Percentiles rank a stretch among this genome's conserved stretches.
These are phyloP conservation scores for Pleurotus ostreatus DNA, from an alignment of 768 basidiomycete species.

Conservation along the genomic window DNA sequence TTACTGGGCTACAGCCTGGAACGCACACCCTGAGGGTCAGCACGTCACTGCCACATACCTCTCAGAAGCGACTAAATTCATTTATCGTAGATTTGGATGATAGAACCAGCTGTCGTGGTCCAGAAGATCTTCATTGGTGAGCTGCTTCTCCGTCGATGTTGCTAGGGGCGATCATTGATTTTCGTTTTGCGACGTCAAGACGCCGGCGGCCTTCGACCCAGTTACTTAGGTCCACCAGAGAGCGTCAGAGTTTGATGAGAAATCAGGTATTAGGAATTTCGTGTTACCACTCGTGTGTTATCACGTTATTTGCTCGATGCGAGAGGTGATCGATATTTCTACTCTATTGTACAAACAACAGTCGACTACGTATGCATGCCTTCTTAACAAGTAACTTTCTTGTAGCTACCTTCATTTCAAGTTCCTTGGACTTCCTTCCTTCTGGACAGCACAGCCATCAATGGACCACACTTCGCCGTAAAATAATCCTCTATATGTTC, in stretches of 20 bases:
- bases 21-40: slow-evolving; percentile 55
- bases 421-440: too few species aligned
- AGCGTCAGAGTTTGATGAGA: slow-evolving; percentile 29
- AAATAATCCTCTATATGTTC: slow-evolving; percentile 26
- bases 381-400: too few species aligned
- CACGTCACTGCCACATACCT: slow-evolving; percentile 1
- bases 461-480: slow-evolving; percentile 1
- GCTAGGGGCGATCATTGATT: not conserved
- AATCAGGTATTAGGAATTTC: not conserved
- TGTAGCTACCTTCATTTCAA: too few species aligned
- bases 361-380: too few species aligned
- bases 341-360: too few species aligned
- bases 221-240: slow-evolving; percentile 65
- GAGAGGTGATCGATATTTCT: too few species aligned
- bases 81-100: slow-evolving; percentile 40
- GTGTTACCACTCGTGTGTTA: not conserved
- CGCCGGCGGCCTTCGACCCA: slow-evolving; percentile 48
- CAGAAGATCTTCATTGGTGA: slow-evolving; percentile 60
- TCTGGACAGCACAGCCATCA: not conserved
- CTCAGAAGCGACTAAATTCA: not conserved
- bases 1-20: slow-evolving; percentile 41
- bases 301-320: too few species aligned
- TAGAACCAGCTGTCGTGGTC: slow-evolving; percentile 56
- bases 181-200: slow-evolving; percentile 28
- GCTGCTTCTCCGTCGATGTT: slow-evolving; percentile 9